Base-by-base conservation (phyloP, 768 basidiomycete species). In the Auricularia cornea region DNA sequence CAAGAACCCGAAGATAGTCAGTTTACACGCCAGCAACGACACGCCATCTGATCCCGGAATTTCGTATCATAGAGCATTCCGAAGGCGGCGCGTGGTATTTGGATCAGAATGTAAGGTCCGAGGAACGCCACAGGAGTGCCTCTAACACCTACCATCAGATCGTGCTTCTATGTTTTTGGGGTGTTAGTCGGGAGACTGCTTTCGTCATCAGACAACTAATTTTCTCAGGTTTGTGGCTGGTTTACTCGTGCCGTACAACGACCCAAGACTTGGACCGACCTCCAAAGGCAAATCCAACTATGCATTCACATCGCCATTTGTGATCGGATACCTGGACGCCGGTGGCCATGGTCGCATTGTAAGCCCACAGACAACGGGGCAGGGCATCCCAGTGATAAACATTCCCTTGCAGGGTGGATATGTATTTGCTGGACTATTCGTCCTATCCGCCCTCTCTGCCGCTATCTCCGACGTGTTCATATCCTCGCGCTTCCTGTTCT, bases 401-500 rank as follows among this genome's bases (percentile, higher is more conserved):
- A n/a, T n/a, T n/a, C n/a, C 26, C 6, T 57, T 10, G 14, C 54
- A 57, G 54, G 54, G 28, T 11, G 54, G 26, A 26, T 57, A 31
- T 11, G 28, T 31, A 5, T 28, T 31, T 16, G 54, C 54, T 4
- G 26, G 8, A 12, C 28, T 57, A 16, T 57, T 57, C 54, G 54
- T 31, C 4, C 8, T 57, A 6, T 28, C 54, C 28, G 54, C 54
- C 1, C 26, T 57, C 23, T 57, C 54, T 16, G 54, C 54, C 6
- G 54, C 54, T 6, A 16, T 57, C 54, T 57, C 54, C 10, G 54
- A 57, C 28, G 29, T 64, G 5, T 66, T 57, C 59, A 66, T 64
- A 31, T 54, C 63, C 18, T 44, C 63, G 18, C 62, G 65, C 2
- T 40, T 48, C 29, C 29, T 66, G 12, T 66, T 52, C 23, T 63